phyloP scores from a whole-genome alignment of 208 protist genomes.

The Crithidia fasciculata region DNA sequence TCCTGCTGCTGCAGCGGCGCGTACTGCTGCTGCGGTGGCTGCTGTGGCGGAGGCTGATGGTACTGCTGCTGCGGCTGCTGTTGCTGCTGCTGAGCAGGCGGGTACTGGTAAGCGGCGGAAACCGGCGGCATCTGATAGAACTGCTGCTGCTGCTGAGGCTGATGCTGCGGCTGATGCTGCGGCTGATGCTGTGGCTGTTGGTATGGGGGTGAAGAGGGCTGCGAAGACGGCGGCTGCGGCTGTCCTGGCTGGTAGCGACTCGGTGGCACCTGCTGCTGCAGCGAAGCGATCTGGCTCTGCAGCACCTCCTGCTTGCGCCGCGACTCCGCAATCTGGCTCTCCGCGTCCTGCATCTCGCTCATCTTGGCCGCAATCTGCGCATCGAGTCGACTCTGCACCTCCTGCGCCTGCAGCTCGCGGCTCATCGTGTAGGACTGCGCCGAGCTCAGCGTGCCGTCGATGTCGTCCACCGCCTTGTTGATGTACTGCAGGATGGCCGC shows the following conservation, averaged over 20 bases:
- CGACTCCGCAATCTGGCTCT: constrained; percentile 49
- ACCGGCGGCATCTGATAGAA: constrained; percentile 11
- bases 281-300: constrained; percentile 33
- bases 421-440: constrained; percentile 70
- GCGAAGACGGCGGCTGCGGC: constrained; percentile 8
- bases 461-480: constrained; percentile 52
- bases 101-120: constrained; percentile 9
- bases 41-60: constrained; percentile 10
- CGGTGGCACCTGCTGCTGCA: constrained; percentile 29
- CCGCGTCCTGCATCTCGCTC: constrained; percentile 55
- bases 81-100: constrained; percentile 12
- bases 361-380: constrained; percentile 79
- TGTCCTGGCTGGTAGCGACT: constrained; percentile 2
- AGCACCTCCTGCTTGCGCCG: constrained; percentile 45
- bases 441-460: constrained; percentile 52
- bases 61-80: not conserved
- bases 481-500: constrained; percentile 50
- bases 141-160: constrained; percentile 34
- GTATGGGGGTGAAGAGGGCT: not conserved
- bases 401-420: constrained; percentile 65
- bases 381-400: constrained; percentile 62
- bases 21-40: constrained; percentile 1
- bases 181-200: not conserved
- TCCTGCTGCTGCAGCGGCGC: not conserved
- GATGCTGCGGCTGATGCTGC: constrained; percentile 6